Evolutionary conservation across 2,329 filamentous ascomycete genomes (phyloP).

Genomic region (Colletotrichum cereale): DNA sequence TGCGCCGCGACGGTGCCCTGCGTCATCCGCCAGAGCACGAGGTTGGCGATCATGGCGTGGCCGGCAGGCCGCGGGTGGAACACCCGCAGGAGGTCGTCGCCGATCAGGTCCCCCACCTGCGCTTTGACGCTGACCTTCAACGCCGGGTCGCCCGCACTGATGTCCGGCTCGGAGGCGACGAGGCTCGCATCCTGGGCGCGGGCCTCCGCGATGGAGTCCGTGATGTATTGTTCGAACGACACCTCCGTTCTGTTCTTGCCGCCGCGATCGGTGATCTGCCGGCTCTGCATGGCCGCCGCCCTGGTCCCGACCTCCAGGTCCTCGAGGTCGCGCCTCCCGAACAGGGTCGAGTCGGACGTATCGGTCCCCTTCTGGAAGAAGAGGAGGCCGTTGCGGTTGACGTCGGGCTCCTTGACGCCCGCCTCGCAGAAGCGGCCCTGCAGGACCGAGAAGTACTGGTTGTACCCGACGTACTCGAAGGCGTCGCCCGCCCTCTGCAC

Average conservation of each 20-base stretch:
- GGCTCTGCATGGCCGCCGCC: neutral
- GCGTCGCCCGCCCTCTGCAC: neutral
- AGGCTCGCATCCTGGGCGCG: neutral
- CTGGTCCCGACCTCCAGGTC: neutral
- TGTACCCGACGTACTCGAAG: neutral
- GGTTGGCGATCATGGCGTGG: slow-evolving; percentile 4
- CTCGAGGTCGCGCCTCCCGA: neutral
- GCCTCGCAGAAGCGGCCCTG: slow-evolving; percentile 6
- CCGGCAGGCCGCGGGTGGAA: slow-evolving; percentile 6
- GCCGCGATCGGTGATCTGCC: neutral
- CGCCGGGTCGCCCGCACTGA: neutral
- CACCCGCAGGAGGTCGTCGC: neutral
- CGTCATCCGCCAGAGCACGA: neutral
- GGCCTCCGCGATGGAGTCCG: neutral
- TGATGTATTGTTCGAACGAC: neutral
- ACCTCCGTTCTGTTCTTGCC: no score
- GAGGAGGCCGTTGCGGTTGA: neutral
- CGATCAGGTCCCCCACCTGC: neutral
- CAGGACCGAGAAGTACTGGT: neutral
- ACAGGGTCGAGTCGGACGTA: neutral
- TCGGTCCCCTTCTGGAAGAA: neutral
- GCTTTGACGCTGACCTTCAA: neutral
- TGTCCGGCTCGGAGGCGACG: neutral
- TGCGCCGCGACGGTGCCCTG: neutral
- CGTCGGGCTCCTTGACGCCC: neutral